Conservation (phyloP, 2,329 filamentous ascomycete species). For the Claviceps humidiphila region DNA sequence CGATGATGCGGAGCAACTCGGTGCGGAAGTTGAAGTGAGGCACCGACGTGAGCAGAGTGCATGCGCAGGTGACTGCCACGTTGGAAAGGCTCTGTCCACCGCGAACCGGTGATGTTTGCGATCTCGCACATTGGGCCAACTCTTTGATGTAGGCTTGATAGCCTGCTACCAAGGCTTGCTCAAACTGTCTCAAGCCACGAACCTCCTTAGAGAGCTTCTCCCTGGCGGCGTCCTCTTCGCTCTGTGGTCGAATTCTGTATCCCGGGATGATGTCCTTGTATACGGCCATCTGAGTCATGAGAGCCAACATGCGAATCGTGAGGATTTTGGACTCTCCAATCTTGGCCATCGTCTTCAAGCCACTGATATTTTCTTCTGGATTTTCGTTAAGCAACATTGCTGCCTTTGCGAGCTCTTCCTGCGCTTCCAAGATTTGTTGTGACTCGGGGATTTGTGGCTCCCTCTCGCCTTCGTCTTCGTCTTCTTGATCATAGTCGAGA, state of each 20-base stretch:
- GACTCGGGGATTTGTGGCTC: conserved; percentile 56
- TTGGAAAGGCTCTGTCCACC: conserved; percentile 44
- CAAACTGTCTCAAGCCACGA: conserved; percentile 65
- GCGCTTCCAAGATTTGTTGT: conserved; percentile 72
- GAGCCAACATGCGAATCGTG: conserved; percentile 70
- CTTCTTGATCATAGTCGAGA: conserved; percentile 25
- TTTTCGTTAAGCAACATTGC: conserved; percentile 76
- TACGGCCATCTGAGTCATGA: conserved; percentile 77
- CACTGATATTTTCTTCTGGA: conserved; percentile 75
- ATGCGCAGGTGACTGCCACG: conserved; percentile 76
- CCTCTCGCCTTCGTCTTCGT: conserved; percentile 1
- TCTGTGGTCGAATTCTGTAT: conserved; percentile 77
- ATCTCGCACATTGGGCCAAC: conserved; percentile 54
- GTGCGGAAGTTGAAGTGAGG: conserved; percentile 95
- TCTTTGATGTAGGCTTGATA: conserved; percentile 79
- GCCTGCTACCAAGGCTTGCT: conserved; percentile 71
- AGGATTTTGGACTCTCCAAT: conserved; percentile 57
- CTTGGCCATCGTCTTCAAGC: conserved; percentile 64
- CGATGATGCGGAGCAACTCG: conserved; percentile 76
- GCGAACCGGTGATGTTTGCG: conserved; percentile 26
- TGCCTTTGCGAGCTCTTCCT: conserved; percentile 81
- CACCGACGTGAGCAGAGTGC: conserved; percentile 64
- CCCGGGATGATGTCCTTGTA: conserved; percentile 96
- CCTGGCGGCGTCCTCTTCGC: conserved; percentile 60
- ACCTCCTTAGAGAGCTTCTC: conserved; percentile 89